Percentiles rank a stretch among this genome's conserved stretches.
Conservation (phyloP, 2,329 filamentous ascomycete genomes). For the Aspergillus ustus region DNA sequence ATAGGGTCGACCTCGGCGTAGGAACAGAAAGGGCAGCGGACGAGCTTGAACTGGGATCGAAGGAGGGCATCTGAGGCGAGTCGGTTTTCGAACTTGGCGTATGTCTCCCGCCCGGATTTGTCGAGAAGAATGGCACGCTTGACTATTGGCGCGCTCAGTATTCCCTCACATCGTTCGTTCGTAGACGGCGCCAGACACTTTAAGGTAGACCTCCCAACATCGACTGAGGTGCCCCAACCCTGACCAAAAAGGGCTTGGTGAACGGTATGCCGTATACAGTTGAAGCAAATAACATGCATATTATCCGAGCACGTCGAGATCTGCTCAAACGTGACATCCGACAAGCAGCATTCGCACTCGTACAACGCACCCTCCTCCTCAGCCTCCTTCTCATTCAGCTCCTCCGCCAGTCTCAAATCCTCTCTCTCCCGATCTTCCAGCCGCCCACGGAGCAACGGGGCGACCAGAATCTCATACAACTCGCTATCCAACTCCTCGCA, state of each 20-base stretch:
- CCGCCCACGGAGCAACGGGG: conserved; percentile 41
- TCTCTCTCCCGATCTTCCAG: conserved; percentile 41
- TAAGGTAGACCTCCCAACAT: conserved; percentile 72
- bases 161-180: conserved; percentile 71
- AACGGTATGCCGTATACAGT: conserved; percentile 79
- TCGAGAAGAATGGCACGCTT: conserved; percentile 72
- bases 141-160: conserved; percentile 71
- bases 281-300: conserved; percentile 59
- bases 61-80: conserved; percentile 76
- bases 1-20: conserved; percentile 88
- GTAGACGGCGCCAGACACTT: conserved; percentile 79
- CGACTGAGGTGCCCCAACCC: conserved; percentile 82
- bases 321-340: conserved; percentile 54
- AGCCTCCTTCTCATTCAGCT: conserved; percentile 51
- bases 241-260: conserved; percentile 92
- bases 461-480: conserved; percentile 42
- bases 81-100: conserved; percentile 77
- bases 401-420: conserved; percentile 46
- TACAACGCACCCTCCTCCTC: conserved; percentile 46
- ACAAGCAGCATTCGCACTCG: conserved; percentile 55
- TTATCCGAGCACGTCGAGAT: conserved; percentile 50
- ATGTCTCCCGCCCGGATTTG: conserved; percentile 70
- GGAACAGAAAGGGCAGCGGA: conserved; percentile 86
- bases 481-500: conserved; percentile 50
- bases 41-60: conserved; percentile 73